These are phyloP conservation scores for Colletotrichum limetticola DNA, from an alignment of 2,329 filamentous ascomycete species.

Conservation along the genomic window DNA sequence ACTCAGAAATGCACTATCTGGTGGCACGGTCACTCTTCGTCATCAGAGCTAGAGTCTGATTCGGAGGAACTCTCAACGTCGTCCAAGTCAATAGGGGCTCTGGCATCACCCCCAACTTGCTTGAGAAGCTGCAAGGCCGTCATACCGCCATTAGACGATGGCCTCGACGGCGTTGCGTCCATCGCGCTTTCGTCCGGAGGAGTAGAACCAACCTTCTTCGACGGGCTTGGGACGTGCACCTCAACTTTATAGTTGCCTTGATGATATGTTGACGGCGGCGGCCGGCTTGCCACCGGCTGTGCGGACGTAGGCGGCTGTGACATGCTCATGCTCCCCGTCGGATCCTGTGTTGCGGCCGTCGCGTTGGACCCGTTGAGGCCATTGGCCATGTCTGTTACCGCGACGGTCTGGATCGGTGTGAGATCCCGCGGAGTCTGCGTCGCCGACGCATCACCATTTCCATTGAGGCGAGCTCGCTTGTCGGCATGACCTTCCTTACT, in stretches of 20 bases:
- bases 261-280: slow-evolving; percentile 4
- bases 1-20: neutral
- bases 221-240: slow-evolving; percentile 12
- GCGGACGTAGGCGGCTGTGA: neutral
- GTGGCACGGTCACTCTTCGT: neutral
- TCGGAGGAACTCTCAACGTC: slow-evolving; percentile 2
- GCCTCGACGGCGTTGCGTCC: slow-evolving; percentile 7
- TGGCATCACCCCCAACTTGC: neutral
- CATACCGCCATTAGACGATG: slow-evolving; percentile 42
- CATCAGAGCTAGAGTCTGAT: slow-evolving; percentile 18
- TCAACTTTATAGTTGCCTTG: slow-evolving; percentile 10
- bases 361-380: slow-evolving; percentile 48
- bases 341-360: slow-evolving; percentile 50
- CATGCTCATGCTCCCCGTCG: slow-evolving; percentile 39
- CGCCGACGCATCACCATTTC: neutral
- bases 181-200: neutral
- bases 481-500: slow-evolving; percentile 6
- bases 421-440: neutral
- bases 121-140: slow-evolving; percentile 13
- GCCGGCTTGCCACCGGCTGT: neutral
- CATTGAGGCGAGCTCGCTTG: slow-evolving; percentile 25
- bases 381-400: slow-evolving; percentile 47
- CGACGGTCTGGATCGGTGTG: slow-evolving; percentile 39
- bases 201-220: neutral
- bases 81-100: neutral